Evolutionary conservation across 2,329 filamentous ascomycete genomes (phyloP), one percentile per base, ranked within the genome.

Genomic region (Pezizomycotina sp.): DNA sequence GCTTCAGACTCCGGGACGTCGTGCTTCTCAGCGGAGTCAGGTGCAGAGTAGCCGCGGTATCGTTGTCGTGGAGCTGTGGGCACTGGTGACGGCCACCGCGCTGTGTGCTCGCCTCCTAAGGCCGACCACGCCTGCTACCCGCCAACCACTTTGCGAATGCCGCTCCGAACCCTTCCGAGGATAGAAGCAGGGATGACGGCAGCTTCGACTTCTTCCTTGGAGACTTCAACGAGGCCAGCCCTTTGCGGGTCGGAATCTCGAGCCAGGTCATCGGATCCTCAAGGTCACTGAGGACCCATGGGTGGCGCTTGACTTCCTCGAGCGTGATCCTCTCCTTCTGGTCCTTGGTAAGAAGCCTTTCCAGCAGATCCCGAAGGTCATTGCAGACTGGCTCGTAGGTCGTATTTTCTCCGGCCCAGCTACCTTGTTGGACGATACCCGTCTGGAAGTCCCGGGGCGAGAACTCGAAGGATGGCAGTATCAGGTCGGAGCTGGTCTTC

Each of bases 171-270:
- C 21, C 82, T 75, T 53, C 92, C 81, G 13, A 95, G 65, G 45
- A 93, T 73, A 5, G 77, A 84, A 32, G 93, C 71, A 22, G 84
- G 84, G 10, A 92, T 77, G 36, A 98, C 89, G 38, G 89, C 89
- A 36, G 74, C 71, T 28, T 82, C 84, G 51, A 98, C 73, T 58
- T 98, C 89, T 52, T 74, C 74, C 48, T 81, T 82, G 41, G 92
- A 84, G 30, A 95, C 81, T 55, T 93, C 77, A 50, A 98, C 95
- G 57, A 74, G 82, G 20, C 74, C 76, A 42, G 76, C 76, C 22
- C 75, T 69, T 23, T 72, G 74, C 2, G 84, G 83, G 52, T 95
- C 86, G 1, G 84, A 92, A 46, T 92, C 82, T 50, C 82, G n/a
- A 93, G 70, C 89, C 89, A 98, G 6, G 67, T 65, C 20, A 71